Percentiles rank a stretch among this genome's conserved stretches.
Conservation (phyloP, 129 eudicot genomes). For the Logfia minima region DNA sequence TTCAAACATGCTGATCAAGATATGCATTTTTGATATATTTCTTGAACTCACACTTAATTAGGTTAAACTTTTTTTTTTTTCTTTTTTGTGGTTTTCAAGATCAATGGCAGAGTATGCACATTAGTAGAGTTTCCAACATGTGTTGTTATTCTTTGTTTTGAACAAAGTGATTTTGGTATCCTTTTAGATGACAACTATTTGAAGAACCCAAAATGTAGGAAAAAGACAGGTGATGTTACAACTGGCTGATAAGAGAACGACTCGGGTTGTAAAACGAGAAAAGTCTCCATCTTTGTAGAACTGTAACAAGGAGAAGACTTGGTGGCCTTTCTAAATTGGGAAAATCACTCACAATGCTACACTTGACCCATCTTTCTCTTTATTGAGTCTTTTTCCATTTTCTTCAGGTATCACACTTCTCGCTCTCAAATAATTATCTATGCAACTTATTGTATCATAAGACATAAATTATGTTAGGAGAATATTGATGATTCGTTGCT, state of each 20-base stretch:
- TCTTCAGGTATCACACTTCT: not conserved
- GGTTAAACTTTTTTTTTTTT: not conserved
- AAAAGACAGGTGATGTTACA: not conserved
- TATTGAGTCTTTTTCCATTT: constrained; percentile 7
- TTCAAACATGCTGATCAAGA: not conserved
- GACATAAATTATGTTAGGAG: not conserved
- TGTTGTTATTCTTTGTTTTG: not conserved
- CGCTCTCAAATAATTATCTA: not conserved
- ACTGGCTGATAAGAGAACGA: not conserved
- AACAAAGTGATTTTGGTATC: not conserved
- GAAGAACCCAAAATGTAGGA: not conserved
- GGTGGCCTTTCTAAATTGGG: constrained; percentile 26
- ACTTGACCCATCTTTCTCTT: constrained; percentile 22
- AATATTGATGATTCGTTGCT: not conserved
- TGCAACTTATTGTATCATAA: not conserved
- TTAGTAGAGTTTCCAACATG: not conserved
- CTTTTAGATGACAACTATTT: not conserved
- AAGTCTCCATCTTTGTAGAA: constrained; percentile 28
- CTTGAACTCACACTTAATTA: not conserved
- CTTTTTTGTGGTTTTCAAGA: not conserved
- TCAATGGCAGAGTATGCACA: not conserved
- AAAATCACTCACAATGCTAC: constrained; percentile 20
- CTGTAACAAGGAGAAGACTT: constrained; percentile 18
- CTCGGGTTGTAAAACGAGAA: not conserved
- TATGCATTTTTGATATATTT: not conserved